Base-by-base conservation (phyloP, 805 yeast genomes). In the Tetrapisispora namnaoensis region DNA sequence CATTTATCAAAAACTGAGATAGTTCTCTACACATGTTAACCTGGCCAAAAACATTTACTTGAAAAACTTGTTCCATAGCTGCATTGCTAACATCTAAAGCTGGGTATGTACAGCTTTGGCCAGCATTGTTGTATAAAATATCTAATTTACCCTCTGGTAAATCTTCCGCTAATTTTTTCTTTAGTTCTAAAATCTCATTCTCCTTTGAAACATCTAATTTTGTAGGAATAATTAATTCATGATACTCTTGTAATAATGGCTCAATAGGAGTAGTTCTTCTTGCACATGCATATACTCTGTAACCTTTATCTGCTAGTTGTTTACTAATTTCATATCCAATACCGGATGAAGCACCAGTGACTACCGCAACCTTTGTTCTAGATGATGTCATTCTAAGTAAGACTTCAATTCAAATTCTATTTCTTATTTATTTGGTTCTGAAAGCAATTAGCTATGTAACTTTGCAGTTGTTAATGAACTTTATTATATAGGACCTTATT, bases 121-220 rank as follows among this genome's bases (percentile, higher is more conserved):
- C 90, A 1, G 95, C 95, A 62, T 85, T 86, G 63, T 86, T 85
- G 67, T 72, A 83, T 47, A 85, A 63, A 10, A 82, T 55, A 56
- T 84, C 87, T 49, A 83, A 61, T 45, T 72, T 70, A 1, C 75
- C 76, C 36, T 73, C 77, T 10, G 74, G 70, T 34, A 69, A 50
- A 37, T 74, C 70, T 2, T 57, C 53, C 0, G 55, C 49, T n/a
- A 83, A 69, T 24, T 66, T 65, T 17, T 71, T 57, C 48, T 72
- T 74, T 28, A 79, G 71, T 16, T 66, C 53, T 7, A 55, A 21
- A 39, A 82, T 77, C 30, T 79, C 76, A 35, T 74, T 76, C 1
- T 60, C 45, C 4, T 76, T 69, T 0, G 83, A 63, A 24, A 85
- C 86, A 57, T 85, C 95, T 48, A 84, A 65, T 39, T 67, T 51